Evolutionary conservation across 1,284 basidiomycete species (phyloP).

Genomic region (Xerocomus tenax): DNA sequence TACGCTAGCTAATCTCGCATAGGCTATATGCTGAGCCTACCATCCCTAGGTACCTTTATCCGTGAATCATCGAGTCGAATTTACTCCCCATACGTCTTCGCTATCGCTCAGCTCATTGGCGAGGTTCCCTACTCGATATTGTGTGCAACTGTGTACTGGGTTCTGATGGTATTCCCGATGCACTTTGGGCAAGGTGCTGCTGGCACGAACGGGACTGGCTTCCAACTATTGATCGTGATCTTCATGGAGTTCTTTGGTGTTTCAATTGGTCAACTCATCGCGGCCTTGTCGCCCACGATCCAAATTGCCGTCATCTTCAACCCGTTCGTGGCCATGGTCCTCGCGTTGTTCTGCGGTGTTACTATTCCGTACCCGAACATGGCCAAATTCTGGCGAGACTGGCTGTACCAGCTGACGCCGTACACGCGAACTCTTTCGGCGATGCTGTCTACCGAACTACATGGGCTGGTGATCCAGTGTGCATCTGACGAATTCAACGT

Average conservation of each 20-base stretch:
- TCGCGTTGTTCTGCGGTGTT: constrained; percentile 73
- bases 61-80: constrained; percentile 70
- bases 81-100: constrained; percentile 76
- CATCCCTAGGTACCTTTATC: constrained; percentile 45
- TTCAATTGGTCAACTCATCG: constrained; percentile 67
- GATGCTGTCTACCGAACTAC: constrained; percentile 73
- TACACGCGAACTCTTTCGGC: constrained; percentile 69
- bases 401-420: constrained; percentile 64
- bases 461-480: constrained; percentile 66
- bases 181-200: constrained; percentile 60
- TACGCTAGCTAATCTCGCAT: constrained; percentile 4
- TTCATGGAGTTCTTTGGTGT: constrained; percentile 74
- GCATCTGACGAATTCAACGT: constrained; percentile 55
- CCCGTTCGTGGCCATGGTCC: constrained; percentile 64
- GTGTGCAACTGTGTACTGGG: constrained; percentile 71
- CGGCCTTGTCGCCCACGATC: constrained; percentile 66
- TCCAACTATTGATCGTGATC: constrained; percentile 63
- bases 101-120: constrained; percentile 72
- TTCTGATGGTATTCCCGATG: constrained; percentile 68
- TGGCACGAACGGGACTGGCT: constrained; percentile 61
- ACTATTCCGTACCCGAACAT: constrained; percentile 67
- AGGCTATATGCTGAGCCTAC: background rate
- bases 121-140: constrained; percentile 74
- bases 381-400: constrained; percentile 65
- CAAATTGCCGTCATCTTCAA: constrained; percentile 77